Conservation (phyloP, 2,329 filamentous ascomycete species). For the Aspergillus phoenicis region DNA sequence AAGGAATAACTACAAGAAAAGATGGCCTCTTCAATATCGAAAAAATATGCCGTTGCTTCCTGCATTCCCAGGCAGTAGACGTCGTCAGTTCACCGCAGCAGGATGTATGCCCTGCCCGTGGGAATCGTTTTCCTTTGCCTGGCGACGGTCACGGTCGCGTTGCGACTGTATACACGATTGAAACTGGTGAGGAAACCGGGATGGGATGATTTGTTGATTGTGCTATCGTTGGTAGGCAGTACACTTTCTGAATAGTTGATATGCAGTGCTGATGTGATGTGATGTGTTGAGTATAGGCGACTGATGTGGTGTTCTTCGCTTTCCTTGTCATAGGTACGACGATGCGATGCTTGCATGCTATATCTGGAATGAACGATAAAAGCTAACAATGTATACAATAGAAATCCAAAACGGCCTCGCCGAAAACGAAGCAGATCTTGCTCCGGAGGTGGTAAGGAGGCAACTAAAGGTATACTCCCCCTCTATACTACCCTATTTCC, state of each 20-base stretch:
- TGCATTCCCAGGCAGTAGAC: neutral
- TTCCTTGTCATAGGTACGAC: conserved; percentile 15
- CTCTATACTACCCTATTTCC: neutral
- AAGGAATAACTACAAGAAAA: too few species aligned
- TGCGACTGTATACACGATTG: conserved; percentile 30
- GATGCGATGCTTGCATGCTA: too few species aligned
- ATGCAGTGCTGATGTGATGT: neutral
- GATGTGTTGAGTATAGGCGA: conserved; percentile 6
- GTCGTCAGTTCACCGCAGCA: conserved; percentile 7
- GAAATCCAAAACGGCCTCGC: conserved; percentile 31
- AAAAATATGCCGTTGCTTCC: neutral
- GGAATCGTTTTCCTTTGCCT: conserved; percentile 24
- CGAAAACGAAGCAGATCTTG: conserved; percentile 1
- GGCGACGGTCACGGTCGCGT: conserved; percentile 22
- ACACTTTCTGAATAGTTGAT: neutral
- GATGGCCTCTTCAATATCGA: too few species aligned
- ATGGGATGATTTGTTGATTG: conserved; percentile 32
- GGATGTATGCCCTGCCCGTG: conserved; percentile 28
- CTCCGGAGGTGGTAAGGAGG: neutral
- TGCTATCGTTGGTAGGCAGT: conserved; percentile 24
- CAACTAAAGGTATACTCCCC: conserved; percentile 29
- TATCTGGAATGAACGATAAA: neutral
- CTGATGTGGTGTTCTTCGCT: conserved; percentile 18
- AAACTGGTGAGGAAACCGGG: conserved; percentile 27
- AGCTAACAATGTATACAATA: conserved; percentile 9